Conservation (phyloP, 1,139 yeast genomes). For the Kodamaea anthophila region DNA sequence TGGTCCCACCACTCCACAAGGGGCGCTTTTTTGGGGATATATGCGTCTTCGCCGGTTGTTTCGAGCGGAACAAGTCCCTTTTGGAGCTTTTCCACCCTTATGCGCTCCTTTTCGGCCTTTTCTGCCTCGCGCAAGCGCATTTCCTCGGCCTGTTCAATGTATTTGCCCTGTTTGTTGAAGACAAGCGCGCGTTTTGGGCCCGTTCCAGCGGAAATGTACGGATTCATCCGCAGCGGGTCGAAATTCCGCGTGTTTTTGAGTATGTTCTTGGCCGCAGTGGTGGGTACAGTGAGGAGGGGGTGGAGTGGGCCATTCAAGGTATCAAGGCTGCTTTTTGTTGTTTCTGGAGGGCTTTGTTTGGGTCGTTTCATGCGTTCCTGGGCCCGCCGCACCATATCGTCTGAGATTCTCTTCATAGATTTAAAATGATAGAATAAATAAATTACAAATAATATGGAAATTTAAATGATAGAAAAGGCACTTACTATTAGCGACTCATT, state of each 20-base stretch:
- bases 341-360: neutral
- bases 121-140: conserved; percentile 34
- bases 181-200: conserved; percentile 27
- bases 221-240: conserved; percentile 44
- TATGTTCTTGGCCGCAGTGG: conserved; percentile 11
- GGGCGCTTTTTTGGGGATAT: conserved; percentile 47
- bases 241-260: conserved; percentile 36
- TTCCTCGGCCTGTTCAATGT: conserved; percentile 49
- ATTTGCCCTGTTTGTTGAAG: conserved; percentile 59
- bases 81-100: conserved; percentile 18
- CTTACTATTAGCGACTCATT: too few relatives aligned
- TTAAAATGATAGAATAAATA: too few relatives aligned
- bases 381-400: conserved; percentile 2
- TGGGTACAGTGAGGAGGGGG: neutral
- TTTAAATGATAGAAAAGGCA: too few relatives aligned
- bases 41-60: conserved; percentile 46
- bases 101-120: conserved; percentile 15
- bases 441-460: too few relatives aligned
- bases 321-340: neutral
- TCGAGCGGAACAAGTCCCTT: conserved; percentile 46
- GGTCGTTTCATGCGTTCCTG: conserved; percentile 1
- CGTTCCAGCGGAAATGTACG: conserved; percentile 44
- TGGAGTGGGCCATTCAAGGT: conserved; percentile 1
- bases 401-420: too few relatives aligned
- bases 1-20: conserved; percentile 80